Conservation (phyloP, 495 filamentous ascomycete genomes). For the Penicilliopsis zonata region DNA sequence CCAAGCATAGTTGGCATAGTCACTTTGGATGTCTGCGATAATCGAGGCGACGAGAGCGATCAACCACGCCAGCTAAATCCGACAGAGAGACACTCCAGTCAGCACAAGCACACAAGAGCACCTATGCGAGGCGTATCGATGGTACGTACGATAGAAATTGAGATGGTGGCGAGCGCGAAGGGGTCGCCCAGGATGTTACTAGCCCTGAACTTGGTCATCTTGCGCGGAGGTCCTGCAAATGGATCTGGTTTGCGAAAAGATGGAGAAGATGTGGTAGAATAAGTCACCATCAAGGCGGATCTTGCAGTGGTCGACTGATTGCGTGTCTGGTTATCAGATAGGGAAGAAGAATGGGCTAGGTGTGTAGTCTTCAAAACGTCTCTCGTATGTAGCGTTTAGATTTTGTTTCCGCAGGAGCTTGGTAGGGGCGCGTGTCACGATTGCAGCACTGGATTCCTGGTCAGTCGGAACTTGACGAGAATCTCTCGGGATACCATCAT, state of each 20-base stretch:
- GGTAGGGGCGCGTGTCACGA: too few relatives aligned
- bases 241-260: constrained; percentile 73
- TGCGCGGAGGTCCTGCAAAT: constrained; percentile 7
- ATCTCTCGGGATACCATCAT: too few relatives aligned
- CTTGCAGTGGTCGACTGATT: constrained; percentile 10
- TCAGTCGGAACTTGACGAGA: too few relatives aligned
- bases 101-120: constrained; percentile 89
- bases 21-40: constrained; percentile 48
- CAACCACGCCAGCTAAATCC: constrained; percentile 84
- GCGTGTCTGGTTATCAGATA: not conserved
- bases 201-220: constrained; percentile 53
- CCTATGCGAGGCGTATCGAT: constrained; percentile 44
- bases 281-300: constrained; percentile 25
- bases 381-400: too few relatives aligned
- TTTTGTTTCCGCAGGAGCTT: too few relatives aligned
- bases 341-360: not conserved
- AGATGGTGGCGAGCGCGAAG: constrained; percentile 88
- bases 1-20: constrained; percentile 81
- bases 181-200: constrained; percentile 93
- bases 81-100: constrained; percentile 73
- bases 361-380: too few relatives aligned
- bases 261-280: constrained; percentile 47
- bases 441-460: too few relatives aligned
- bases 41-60: constrained; percentile 82
- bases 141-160: constrained; percentile 71